Conservation (phyloP, 1,284 basidiomycete genomes). For the Leccinum holopus region DNA sequence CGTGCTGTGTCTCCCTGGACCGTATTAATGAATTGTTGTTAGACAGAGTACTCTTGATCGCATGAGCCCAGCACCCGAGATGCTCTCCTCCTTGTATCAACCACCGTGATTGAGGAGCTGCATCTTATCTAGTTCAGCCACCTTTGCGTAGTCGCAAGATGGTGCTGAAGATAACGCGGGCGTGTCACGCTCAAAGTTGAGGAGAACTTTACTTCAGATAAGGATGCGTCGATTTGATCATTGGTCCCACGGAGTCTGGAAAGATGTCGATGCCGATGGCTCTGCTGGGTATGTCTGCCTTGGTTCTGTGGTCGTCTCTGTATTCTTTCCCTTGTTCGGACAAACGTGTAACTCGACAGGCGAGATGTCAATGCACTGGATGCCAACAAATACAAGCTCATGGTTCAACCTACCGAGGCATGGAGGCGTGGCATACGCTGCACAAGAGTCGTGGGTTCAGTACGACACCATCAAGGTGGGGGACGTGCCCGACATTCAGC, state of each 20-base stretch:
- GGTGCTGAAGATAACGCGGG: neutral
- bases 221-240: neutral
- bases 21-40: conserved; percentile 1
- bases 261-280: conserved; percentile 2
- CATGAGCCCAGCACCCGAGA: neutral
- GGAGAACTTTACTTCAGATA: neutral
- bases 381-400: neutral
- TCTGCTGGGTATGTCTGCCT: neutral
- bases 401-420: conserved; percentile 4
- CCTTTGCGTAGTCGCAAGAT: neutral
- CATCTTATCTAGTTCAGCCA: neutral
- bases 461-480: neutral
- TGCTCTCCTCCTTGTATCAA: neutral
- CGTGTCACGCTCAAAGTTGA: neutral
- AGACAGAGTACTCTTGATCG: conserved; percentile 2
- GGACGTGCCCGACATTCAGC: neutral
- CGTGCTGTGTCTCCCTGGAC: neutral
- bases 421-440: neutral
- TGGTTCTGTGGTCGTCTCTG: neutral
- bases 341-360: neutral
- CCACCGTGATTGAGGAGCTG: neutral
- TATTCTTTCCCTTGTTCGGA: neutral
- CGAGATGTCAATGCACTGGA: neutral
- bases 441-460: neutral
- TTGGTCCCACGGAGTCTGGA: neutral